Evolutionary conservation across 2,329 filamentous ascomycete genomes (phyloP), one percentile per base, ranked within the genome.

Genomic region (Fusarium agapanthi): DNA sequence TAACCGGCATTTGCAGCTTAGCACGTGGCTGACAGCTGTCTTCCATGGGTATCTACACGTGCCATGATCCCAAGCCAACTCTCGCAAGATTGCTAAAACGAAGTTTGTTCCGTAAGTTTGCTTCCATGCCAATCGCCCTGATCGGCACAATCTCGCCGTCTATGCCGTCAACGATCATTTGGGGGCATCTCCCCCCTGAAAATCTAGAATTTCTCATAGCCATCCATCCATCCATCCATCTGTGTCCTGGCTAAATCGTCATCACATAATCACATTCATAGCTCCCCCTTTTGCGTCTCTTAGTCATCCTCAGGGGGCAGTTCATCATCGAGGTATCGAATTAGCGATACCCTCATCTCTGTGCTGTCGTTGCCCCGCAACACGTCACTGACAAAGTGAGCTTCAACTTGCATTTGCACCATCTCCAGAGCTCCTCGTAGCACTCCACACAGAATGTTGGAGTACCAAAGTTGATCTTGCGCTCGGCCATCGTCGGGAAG

Each of bases 391-490:
- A 97, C 93, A 81, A 98, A 99, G 80, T 97, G 95, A 51, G 94
- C 94, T 81, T 99, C 95, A 8, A 98, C 95, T 83, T 98, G 96
- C 94, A 98, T 97, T 88, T 98, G 95, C 79, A 98, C 95, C 96
- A 99, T 99, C 83, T 99, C 96, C 66, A 99, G 83, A 3, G 95
- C 92, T 20, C 96, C 96, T 75, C 96, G 88, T 69, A 99, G 85
- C 47, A 99, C 93, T 47, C 96, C 96, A 77, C 96, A 98, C 47
- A 98, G 88, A 64, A 99, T 97, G 83, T 98, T 99, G 10, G 95
- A 98, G 82, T 97, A 99, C 96, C 96, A 99, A 43, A 99, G 86
- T 84, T 98, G 95, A 79, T 98, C 95, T 82, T 99, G 96, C 7
- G 96, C 94, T 72, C 95, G 89, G 57, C 95, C 96, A 82, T 99